Base-by-base conservation (phyloP, 805 yeast species). In the Danielia reshetovae region DNA sequence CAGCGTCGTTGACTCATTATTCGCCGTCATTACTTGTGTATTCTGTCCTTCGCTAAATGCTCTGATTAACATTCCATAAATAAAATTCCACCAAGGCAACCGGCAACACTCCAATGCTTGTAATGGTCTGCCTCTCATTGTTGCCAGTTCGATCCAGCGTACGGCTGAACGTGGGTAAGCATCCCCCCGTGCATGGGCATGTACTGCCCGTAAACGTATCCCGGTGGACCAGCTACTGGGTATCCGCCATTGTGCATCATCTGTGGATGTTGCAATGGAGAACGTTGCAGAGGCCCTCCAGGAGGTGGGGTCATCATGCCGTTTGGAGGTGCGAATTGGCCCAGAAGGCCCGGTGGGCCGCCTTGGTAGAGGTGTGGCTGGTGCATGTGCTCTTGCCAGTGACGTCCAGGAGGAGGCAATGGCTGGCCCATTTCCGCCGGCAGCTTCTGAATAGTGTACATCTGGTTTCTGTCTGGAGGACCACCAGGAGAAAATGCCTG, bases 151-250 rank as follows among this genome's bases (percentile, higher is more conserved):
- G 27, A 17, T 6, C 34, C 34, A 3, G 37, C 48, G 34, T 47
- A 47, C 5, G 49, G 50, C 27, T 44, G 55, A 32, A 46, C 46
- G 23, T 48, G 56, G 7, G 55, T 41, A 11, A 57, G 51, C 34
- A 57, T 51, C 7, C 59, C 60, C 7, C 62, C 63, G 16, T 54
- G 63, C 36, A 60, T 41, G 1, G 67, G 65, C 29, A 55, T 50
- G 36, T 61, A 62, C 34, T 56, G 65, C n/a, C 60, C 61, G 41
- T 64, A 66, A 7, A 61, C 52, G 37, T 60, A 64, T 1, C 65
- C 65, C 12, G 65, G 68, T 7, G 65, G 63, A 29, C 40, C 37
- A 4, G 43, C 40, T 32, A 44, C 34, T 4, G 45, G 46, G 30
- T 47, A 45, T 5, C 48, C 49, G 16, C 45, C 46, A 6, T 30